Percentiles rank a stretch among this genome's conserved stretches.
Evolutionary conservation across 306 rosid genomes (phyloP).

Genomic region (Ormosia emarginata): DNA sequence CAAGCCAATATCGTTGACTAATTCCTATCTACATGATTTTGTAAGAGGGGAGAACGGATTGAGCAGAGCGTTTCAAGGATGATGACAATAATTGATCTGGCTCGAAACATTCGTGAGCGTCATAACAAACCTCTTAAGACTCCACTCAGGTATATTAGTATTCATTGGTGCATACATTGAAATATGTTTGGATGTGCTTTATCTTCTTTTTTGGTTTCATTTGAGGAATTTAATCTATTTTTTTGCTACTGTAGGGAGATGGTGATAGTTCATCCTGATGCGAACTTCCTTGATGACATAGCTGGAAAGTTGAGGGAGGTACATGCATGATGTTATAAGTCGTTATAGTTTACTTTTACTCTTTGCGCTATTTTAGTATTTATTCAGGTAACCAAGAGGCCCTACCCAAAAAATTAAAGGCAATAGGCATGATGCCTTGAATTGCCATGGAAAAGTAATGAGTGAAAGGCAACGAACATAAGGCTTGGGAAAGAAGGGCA

Average conservation of each 20-base stretch:
- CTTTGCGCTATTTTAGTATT: not conserved
- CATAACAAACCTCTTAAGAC: conserved; percentile 93
- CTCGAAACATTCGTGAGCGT: conserved; percentile 92
- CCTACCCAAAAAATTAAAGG: no score
- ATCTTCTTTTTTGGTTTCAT: not conserved
- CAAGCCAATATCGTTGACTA: no score
- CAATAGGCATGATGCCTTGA: no score
- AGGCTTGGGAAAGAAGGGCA: no score
- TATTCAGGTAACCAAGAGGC: not conserved
- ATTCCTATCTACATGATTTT: conserved; percentile 28
- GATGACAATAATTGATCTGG: conserved; percentile 92
- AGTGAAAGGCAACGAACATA: no score
- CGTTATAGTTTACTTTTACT: not conserved
- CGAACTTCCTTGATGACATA: conserved; percentile 81
- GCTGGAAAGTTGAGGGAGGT: conserved; percentile 91
- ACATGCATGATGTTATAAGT: conserved; percentile 9
- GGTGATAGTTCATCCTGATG: conserved; percentile 94
- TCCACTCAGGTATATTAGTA: conserved; percentile 69
- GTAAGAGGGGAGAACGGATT: conserved; percentile 77
- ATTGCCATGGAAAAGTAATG: no score
- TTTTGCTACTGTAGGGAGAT: conserved; percentile 61
- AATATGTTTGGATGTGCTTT: not conserved
- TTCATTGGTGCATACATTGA: not conserved
- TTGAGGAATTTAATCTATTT: not conserved
- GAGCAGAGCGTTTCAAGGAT: conserved; percentile 91